These are phyloP conservation scores for Tritrichomonas foetus DNA, from an alignment of 208 protist genomes.

Conservation along the genomic window DNA sequence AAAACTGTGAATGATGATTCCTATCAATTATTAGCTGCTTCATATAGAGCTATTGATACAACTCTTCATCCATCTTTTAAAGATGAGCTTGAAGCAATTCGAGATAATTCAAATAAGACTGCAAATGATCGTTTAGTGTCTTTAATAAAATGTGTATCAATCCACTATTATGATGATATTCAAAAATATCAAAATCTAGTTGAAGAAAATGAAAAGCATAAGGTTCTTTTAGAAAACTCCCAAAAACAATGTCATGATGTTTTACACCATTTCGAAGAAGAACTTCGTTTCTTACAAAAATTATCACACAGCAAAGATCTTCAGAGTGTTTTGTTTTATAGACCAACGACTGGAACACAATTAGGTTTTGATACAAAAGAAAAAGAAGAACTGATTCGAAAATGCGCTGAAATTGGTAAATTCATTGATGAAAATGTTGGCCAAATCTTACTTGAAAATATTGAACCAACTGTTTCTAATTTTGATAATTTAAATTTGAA, in stretches of 20 bases:
- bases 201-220: no score
- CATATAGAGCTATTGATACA: no score
- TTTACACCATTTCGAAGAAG: background rate
- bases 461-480: background rate
- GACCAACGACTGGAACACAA: background rate
- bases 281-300: conserved; percentile 23
- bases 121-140: no score
- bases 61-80: no score
- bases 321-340: background rate
- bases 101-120: no score
- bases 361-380: background rate
- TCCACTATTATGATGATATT: no score
- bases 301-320: background rate
- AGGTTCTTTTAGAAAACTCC: no score
- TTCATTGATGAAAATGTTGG: conserved; percentile 1
- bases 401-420: background rate
- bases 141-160: no score
- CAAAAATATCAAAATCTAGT: no score
- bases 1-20: no score
- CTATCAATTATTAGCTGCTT: no score
- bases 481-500: background rate
- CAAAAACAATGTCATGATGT: background rate
- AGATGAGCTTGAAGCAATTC: no score
- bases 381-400: background rate
- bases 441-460: background rate